Base-by-base conservation (phyloP, 2,329 filamentous ascomycete genomes). In the Verticillium klebahnii region DNA sequence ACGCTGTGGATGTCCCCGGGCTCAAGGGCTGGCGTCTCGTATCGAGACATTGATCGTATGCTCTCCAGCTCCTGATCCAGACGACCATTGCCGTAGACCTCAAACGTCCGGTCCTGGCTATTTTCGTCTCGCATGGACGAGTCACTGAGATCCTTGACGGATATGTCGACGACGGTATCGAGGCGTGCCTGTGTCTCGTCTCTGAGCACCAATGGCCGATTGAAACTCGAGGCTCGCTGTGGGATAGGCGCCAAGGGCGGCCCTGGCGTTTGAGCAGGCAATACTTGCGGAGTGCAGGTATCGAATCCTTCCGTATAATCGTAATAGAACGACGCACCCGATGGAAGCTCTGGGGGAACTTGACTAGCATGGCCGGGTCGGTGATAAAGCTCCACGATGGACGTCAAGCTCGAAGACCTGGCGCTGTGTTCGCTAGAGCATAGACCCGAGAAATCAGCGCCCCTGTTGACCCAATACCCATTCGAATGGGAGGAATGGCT, bases 231-330 rank as follows among this genome's bases (percentile, higher is more conserved):
- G n/a, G 63, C 62, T 57, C 71, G 67, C 37, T 67, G 66, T 5
- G 69, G 71, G 37, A 72, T 70, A 3, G 76, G 75, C 6, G 71
- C 73, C 11, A 76, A 60, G 17, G 74, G 69, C 19, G 67, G 60
- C n/a, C 60, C 60, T 14, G 63, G 23, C 25, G 58, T 64, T 19
- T 7, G n/a, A 19, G 17, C 9, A 31, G 11, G 14, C 9, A 40
- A 25, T 17, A 57, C 57, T 7, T 58, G 66, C 34, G 68, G 62
- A 23, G 63, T 61, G 19, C 68, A 70, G 55, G 69, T 72, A 19
- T 82, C 79, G 59, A 84, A 84, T 3, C 76, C 78, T 65, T 84
- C 82, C 19, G 75, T 80, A 66, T 84, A 84, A 67, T 85, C 82
- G 64, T 84, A 84, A 67, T 83, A 84, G 45, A 79, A 74, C 54